phyloP scores from a whole-genome alignment of 2,329 filamentous ascomycete genomes.

The Mycosphaerella arachidis region DNA sequence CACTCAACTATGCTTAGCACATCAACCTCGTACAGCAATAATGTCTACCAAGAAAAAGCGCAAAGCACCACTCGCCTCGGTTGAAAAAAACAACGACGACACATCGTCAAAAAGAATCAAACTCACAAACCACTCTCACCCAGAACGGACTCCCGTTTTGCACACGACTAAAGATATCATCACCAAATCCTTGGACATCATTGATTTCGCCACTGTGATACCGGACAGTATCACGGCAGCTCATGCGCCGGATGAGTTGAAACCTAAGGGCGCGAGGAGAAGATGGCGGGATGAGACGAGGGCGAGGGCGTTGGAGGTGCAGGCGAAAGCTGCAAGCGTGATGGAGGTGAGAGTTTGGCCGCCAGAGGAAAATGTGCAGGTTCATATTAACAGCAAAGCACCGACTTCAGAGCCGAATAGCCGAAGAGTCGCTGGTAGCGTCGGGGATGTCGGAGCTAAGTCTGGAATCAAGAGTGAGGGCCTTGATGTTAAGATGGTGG shows the following conservation, averaged over 20 bases:
- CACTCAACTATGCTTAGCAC: background rate
- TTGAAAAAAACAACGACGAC: too few species aligned
- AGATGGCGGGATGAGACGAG: background rate
- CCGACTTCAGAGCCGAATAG: too few species aligned
- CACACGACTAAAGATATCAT: background rate
- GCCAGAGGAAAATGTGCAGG: too few species aligned
- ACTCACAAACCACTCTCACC: background rate
- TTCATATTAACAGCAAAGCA: too few species aligned
- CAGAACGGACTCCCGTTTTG: background rate
- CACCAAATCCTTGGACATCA: background rate
- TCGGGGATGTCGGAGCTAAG: too few species aligned
- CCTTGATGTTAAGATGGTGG: background rate
- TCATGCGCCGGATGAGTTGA: conserved; percentile 1
- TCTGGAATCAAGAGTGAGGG: too few species aligned
- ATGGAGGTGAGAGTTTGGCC: too few species aligned
- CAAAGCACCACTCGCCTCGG: background rate
- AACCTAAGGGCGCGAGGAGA: background rate
- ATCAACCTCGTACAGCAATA: background rate
- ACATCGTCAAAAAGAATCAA: background rate
- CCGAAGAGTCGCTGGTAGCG: too few species aligned
- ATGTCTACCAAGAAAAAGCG: background rate
- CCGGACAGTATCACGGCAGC: background rate
- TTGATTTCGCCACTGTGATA: background rate
- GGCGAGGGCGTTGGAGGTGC: background rate
- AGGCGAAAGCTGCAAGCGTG: background rate